A percentile compares a stretch with the other conserved stretches of the same genome.
Evolutionary conservation across 2,329 filamentous ascomycete species (phyloP).

Genomic region (Aspergillus novofumigatus): DNA sequence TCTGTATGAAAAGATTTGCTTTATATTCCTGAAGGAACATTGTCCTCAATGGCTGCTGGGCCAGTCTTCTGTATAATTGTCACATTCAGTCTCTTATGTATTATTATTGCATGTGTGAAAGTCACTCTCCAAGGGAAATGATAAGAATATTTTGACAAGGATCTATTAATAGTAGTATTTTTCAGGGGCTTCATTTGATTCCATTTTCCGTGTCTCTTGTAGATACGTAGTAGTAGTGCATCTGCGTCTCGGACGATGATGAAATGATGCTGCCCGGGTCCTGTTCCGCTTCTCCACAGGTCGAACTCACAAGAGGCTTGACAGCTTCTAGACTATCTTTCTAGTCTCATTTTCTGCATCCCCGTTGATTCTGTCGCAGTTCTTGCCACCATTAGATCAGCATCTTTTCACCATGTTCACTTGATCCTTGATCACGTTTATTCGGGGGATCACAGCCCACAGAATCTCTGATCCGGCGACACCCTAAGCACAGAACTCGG

Average conservation of each 20-base stretch:
- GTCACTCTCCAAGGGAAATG: background rate
- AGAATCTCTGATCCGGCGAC: no score
- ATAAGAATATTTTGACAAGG: no score
- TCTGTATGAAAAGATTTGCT: conserved; percentile 10
- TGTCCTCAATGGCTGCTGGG: background rate
- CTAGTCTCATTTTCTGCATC: background rate
- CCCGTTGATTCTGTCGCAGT: background rate
- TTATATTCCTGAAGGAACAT: background rate
- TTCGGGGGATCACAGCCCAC: no score
- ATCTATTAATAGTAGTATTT: no score
- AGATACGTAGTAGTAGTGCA: background rate
- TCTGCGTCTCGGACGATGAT: background rate
- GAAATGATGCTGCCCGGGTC: background rate
- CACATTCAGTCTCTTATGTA: background rate
- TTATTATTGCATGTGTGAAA: background rate
- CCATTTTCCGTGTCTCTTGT: background rate
- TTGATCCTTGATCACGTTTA: no score
- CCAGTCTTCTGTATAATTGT: background rate
- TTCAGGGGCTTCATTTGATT: no score
- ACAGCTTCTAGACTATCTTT: background rate
- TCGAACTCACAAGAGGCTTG: background rate
- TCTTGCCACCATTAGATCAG: background rate
- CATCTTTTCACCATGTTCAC: background rate
- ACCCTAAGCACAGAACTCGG: no score
- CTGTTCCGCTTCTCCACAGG: background rate